Evolutionary conservation across 768 basidiomycete species (phyloP), one percentile per base, ranked within the genome.

Genomic region (Suillus subalutaceus): DNA sequence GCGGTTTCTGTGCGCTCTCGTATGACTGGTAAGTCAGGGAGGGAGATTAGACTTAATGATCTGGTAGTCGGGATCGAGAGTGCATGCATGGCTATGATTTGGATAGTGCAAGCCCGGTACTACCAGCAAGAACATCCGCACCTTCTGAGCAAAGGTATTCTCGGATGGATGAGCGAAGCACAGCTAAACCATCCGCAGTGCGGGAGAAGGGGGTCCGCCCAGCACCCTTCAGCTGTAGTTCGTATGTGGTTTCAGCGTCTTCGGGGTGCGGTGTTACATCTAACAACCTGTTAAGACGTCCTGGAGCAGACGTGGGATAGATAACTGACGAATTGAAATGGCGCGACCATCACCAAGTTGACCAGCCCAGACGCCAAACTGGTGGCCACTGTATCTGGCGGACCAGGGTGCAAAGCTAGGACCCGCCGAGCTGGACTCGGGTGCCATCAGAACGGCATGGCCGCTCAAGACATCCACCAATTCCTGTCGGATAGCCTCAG

Each of bases 271-370:
- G 88, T 0, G 93, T 94, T n/a, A 89, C 88, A 65, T 93, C 93
- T 94, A 67, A 15, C 60, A 41, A 16, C 37, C 41, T 1, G 30
- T 62, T 68, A 38, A 74, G 58, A 67, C 37, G 53, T 52, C 63
- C 30, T 41, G n/a, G 44, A 16, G 62, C 18, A 30, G 13, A 50
- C 52, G 66, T 32, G 9, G 32, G 65, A 53, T 60, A 6, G 58
- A 30, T 10, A 57, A 78, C 85, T 68, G 70, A 88, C 88, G 78
- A 61, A 99, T 86, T 10, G 92, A 93, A n/a, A 94, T 93, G 1
- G 97, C 97, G 20, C 97, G 85, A 0, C 97, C 97, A 72, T 99
- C 97, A 15, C 97, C 97, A 5, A 99, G 83, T 74, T 98, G 97
- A 32, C 96, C 95, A 1, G 97, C 96, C 89, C 91, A 98, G 3